Evolutionary conservation across 2,329 filamentous ascomycete genomes (phyloP), one percentile per base, ranked within the genome.

Genomic region (Myriosclerotinia scirpicola): DNA sequence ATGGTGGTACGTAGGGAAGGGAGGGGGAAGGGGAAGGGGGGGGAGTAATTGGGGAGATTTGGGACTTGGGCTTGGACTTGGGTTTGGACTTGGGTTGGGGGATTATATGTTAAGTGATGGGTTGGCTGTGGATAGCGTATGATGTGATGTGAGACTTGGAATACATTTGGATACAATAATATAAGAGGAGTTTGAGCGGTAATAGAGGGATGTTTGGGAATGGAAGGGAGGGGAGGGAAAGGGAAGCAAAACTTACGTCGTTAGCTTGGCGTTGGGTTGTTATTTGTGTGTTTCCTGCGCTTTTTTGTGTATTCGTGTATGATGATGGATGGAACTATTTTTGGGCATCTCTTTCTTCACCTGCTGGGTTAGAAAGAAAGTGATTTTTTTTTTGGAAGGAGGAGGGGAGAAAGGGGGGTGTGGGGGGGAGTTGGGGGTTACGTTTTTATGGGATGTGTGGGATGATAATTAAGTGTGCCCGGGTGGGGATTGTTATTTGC

Each of bases 1-100:
- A 74, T 67, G 73, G 68, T 9, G 40, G 54, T 36, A 55, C 66
- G 34, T 72, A 5, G 5, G 30, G 5, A 5, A 34, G 30, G 5
- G 64, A 48, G 6, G 36, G 48, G n/a, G 12, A 48, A 11, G 48
- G 48, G n/a, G 12, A 40, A n/a, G 22, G 22, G 15, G 3, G 14
- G 22, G 22, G 15, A 3, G 14, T n/a, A n/a, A 20, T 36, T 6
- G 48, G 3, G 9, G n/a, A 30, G 36, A n/a, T 15, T n/a, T n/a
- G 3, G 4, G 30, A n/a, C 3, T 26, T 26, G 5, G 22, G 36
- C 30, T 30, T 4, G n/a, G 34, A 11, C 3, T 26, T 26, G 5
- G 22, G 36, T 30, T 30, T 4, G n/a, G 34, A 11, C 7, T 59
- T 36, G 38, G n/a, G 26, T 26, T 3, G 2, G 26, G 26, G 26